Percentiles rank a stretch among this genome's conserved stretches.
Evolutionary conservation across 768 basidiomycete genomes (phyloP).

Genomic region (Daedaleopsis sinensis): DNA sequence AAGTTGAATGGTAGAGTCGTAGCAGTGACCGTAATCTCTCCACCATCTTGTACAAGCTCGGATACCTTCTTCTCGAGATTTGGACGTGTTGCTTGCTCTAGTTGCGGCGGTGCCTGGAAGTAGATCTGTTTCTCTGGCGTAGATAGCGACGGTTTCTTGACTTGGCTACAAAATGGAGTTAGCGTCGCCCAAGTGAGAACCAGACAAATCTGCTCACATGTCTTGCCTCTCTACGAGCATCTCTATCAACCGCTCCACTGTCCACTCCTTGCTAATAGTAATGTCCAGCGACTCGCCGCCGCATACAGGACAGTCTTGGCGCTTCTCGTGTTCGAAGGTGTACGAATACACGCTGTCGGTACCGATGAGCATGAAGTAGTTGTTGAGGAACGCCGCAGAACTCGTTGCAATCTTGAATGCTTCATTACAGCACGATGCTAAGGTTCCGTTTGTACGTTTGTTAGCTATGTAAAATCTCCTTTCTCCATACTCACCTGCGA

Average conservation of each 20-base stretch:
- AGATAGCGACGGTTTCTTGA: conserved; percentile 94
- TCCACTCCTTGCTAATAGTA: conserved; percentile 67
- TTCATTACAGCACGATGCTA: conserved; percentile 97
- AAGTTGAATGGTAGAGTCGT: conserved; percentile 86
- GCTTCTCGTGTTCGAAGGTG: conserved; percentile 94
- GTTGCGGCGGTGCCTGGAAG: conserved; percentile 90
- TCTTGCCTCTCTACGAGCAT: conserved; percentile 85
- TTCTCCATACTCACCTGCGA: conserved; percentile 65
- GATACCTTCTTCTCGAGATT: conserved; percentile 87
- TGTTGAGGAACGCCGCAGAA: conserved; percentile 91
- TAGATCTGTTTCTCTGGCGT: conserved; percentile 79
- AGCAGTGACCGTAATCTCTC: conserved; percentile 88
- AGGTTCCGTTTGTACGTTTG: neutral
- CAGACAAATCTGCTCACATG: conserved; percentile 59
- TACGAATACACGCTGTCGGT: conserved; percentile 96
- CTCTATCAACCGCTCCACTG: conserved; percentile 88
- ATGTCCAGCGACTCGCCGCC: conserved; percentile 88
- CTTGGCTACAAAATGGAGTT: conserved; percentile 63
- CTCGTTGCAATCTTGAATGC: conserved; percentile 98
- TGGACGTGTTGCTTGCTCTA: conserved; percentile 86
- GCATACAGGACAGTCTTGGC: conserved; percentile 94
- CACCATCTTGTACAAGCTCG: conserved; percentile 77
- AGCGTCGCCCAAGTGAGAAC: neutral
- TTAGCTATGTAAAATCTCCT: too few species aligned
- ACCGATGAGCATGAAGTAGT: conserved; percentile 98